A percentile compares a stretch with the other conserved stretches of the same genome.
Conservation (phyloP, 1,139 yeast genomes). For the Saccharomycopsis crataegensis region DNA sequence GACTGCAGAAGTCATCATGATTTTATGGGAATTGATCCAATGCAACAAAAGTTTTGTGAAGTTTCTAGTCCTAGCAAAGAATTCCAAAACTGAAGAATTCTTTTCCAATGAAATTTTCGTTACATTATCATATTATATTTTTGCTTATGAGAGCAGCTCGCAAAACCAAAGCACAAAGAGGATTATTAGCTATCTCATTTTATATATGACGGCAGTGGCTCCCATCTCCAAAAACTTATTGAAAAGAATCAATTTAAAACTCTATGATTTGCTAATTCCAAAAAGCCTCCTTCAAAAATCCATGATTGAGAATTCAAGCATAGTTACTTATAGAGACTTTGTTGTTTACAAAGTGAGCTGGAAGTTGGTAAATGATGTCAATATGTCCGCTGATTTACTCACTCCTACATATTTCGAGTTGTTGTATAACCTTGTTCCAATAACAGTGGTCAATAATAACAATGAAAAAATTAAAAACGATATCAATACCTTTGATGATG, state of each 20-base stretch:
- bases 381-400: conserved; percentile 29
- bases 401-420: conserved; percentile 47
- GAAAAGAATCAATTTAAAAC: conserved; percentile 43
- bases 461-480: background rate
- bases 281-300: conserved; percentile 17
- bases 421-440: conserved; percentile 52
- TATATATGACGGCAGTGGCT: conserved; percentile 52
- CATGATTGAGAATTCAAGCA: background rate
- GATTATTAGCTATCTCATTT: conserved; percentile 50
- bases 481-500: conserved; percentile 25
- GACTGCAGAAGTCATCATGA: conserved; percentile 48
- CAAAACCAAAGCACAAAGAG: conserved; percentile 45
- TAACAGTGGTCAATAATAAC: conserved; percentile 22
- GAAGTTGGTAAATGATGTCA: conserved; percentile 29
- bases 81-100: conserved; percentile 19
- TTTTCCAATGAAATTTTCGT: conserved; percentile 50
- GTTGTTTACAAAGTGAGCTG: conserved; percentile 45
- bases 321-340: conserved; percentile 54
- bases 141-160: conserved; percentile 34
- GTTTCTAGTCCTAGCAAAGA: conserved; percentile 35
- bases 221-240: conserved; percentile 34
- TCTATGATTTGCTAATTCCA: conserved; percentile 24
- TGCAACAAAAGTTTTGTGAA: conserved; percentile 52
- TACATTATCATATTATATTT: conserved; percentile 49
- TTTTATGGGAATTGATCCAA: conserved; percentile 73